Evolutionary conservation across 106 monocot species (phyloP).

Genomic region (Allium cepa): DNA sequence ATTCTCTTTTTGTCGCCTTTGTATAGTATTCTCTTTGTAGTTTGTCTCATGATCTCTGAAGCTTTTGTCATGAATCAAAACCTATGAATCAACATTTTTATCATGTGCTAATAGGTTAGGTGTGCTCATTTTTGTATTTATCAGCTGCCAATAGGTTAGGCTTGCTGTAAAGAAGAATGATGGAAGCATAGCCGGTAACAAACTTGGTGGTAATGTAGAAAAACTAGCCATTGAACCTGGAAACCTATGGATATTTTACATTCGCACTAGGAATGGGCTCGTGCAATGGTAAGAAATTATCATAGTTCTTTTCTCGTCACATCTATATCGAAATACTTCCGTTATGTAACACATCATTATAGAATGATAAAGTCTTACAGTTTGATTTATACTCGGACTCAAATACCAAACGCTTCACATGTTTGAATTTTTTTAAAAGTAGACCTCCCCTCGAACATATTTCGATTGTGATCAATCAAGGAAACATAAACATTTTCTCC

Average conservation of each 20-base stretch:
- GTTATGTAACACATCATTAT: no score
- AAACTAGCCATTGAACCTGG: constrained; percentile 83
- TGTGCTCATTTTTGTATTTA: not conserved
- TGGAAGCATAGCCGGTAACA: constrained; percentile 48
- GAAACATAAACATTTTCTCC: constrained; percentile 65
- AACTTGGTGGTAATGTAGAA: constrained; percentile 58
- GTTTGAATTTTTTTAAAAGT: constrained; percentile 44
- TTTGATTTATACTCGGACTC: constrained; percentile 68
- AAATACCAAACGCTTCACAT: constrained; percentile 57
- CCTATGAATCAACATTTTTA: no score
- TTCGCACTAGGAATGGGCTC: constrained; percentile 83
- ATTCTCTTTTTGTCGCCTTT: no score
- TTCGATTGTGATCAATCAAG: constrained; percentile 61
- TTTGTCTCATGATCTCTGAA: no score
- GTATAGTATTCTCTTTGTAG: no score
- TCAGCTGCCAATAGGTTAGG: constrained; percentile 39
- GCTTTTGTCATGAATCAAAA: no score
- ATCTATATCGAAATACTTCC: no score
- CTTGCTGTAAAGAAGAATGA: constrained; percentile 40
- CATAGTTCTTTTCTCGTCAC: no score
- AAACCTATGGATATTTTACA: constrained; percentile 80
- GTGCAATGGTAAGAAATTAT: constrained; percentile 53
- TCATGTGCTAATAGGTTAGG: no score
- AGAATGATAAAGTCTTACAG: constrained; percentile 17
- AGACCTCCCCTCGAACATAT: constrained; percentile 39